Conservation (phyloP, 2,329 filamentous ascomycete species). For the Fusarium tjaetaba region DNA sequence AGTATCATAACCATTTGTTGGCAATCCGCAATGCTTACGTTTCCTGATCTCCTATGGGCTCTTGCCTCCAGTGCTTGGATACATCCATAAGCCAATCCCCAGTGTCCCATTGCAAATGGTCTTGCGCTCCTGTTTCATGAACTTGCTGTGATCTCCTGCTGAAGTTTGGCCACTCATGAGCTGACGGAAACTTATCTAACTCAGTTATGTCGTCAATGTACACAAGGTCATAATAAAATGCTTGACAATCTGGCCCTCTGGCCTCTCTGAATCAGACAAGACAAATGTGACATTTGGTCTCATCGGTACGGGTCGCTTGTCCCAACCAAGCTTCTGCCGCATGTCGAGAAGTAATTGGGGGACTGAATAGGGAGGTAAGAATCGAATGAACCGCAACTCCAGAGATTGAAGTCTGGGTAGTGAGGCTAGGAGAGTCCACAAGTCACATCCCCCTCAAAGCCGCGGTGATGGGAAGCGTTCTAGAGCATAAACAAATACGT, state of each 20-base stretch:
- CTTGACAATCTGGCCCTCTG: not conserved
- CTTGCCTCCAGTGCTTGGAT: too few relatives aligned
- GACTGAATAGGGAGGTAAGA: not conserved
- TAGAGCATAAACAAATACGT: conserved; percentile 48
- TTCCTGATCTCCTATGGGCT: too few relatives aligned
- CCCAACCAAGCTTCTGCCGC: not conserved
- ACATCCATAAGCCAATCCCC: not conserved
- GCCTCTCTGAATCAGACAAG: accelerated
- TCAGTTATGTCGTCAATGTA: not conserved
- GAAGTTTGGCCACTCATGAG: not conserved
- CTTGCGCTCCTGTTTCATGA: not conserved
- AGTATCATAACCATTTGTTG: not conserved
- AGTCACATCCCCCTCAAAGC: conserved; percentile 40
- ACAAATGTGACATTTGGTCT: not conserved
- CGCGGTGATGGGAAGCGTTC: conserved; percentile 46
- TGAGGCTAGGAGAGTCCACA: conserved; percentile 42
- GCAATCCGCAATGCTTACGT: too few relatives aligned
- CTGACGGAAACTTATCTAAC: not conserved
- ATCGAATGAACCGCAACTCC: conserved; percentile 43
- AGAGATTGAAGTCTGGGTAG: conserved; percentile 46
- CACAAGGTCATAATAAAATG: not conserved
- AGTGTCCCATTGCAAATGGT: not conserved
- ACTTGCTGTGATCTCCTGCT: not conserved
- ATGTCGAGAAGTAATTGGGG: not conserved
- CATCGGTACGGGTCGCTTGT: not conserved